A percentile compares a stretch with the other conserved stretches of the same genome.
Conservation (phyloP, 164 flowering plant genomes). For the Malania oleifera region DNA sequence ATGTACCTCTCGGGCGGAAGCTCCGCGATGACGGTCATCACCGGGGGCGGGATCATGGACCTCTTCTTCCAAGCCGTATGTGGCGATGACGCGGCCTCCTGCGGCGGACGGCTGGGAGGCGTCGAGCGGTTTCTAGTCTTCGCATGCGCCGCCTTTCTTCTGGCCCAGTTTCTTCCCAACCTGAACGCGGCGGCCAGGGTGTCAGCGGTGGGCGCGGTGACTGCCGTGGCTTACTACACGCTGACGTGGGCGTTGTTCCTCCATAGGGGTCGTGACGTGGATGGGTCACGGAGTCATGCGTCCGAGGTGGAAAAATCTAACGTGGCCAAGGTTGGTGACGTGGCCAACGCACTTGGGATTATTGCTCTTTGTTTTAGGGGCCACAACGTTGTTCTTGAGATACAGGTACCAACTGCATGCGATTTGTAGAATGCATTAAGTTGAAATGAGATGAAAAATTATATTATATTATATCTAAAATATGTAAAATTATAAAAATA, state of each 20-base stretch:
- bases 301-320: conserved; percentile 12
- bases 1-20: conserved; percentile 72
- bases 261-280: conserved; percentile 29
- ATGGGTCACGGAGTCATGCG: too few relatives aligned
- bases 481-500: too few relatives aligned
- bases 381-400: conserved; percentile 63
- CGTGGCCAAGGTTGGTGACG: conserved; percentile 11
- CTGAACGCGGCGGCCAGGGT: conserved; percentile 68
- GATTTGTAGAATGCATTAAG: too few relatives aligned
- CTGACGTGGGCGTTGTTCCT: conserved; percentile 49
- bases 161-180: conserved; percentile 56
- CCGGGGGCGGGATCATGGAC: conserved; percentile 53
- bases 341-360: conserved; percentile 47
- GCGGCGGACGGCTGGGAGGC: conserved; percentile 27
- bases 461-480: too few relatives aligned
- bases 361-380: conserved; percentile 63
- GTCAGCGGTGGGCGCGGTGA: conserved; percentile 53
- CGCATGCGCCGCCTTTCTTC: conserved; percentile 35
- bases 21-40: conserved; percentile 49
- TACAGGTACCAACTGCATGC: conserved; percentile 70
- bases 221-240: conserved; percentile 56
- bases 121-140: conserved; percentile 81
- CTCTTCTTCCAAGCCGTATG: conserved; percentile 45
- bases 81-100: conserved; percentile 19
- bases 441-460: too few relatives aligned